phyloP scores from a whole-genome alignment of 2,329 filamentous ascomycete species.

The Trichoderma arundinaceum region DNA sequence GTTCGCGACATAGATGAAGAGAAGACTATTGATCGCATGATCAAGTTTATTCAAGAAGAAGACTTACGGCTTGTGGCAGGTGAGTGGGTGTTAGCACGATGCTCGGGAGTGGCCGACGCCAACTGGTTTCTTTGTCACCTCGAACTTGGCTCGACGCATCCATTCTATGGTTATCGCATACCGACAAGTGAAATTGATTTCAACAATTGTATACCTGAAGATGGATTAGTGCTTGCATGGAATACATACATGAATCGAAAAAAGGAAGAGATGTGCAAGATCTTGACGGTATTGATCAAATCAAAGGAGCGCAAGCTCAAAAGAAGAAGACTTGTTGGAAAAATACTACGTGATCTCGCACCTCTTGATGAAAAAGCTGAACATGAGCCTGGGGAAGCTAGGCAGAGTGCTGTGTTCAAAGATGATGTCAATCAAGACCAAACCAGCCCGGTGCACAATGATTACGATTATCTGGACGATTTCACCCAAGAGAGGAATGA shows the following conservation, averaged over 20 bases:
- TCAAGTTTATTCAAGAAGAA: constrained; percentile 30
- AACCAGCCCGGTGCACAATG: neutral
- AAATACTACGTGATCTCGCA: constrained; percentile 15
- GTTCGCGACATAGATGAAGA: constrained; percentile 8
- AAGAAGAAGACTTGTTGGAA: constrained; percentile 7
- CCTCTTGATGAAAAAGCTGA: constrained; percentile 13
- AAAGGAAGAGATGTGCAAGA: constrained; percentile 32
- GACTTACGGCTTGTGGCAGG: constrained; percentile 29
- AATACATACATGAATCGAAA: constrained; percentile 32
- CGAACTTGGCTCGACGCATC: constrained; percentile 30
- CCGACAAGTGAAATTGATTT: constrained; percentile 32
- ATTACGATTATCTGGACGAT: constrained; percentile 10
- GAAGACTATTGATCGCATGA: constrained; percentile 23
- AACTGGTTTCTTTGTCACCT: constrained; percentile 33
- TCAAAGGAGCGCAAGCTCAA: constrained; percentile 26
- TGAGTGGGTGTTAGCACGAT: constrained; percentile 31
- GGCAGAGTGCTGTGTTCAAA: neutral
- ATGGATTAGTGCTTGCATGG: constrained; percentile 27
- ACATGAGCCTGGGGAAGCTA: neutral
- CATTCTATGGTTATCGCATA: constrained; percentile 31
- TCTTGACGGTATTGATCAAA: constrained; percentile 7
- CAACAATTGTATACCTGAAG: constrained; percentile 6
- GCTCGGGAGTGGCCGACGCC: constrained; percentile 22
- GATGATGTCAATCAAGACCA: neutral
- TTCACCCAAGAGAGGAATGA: neutral